Conservation (phyloP, 768 basidiomycete species). For the Udeniomyces megalosporus region DNA sequence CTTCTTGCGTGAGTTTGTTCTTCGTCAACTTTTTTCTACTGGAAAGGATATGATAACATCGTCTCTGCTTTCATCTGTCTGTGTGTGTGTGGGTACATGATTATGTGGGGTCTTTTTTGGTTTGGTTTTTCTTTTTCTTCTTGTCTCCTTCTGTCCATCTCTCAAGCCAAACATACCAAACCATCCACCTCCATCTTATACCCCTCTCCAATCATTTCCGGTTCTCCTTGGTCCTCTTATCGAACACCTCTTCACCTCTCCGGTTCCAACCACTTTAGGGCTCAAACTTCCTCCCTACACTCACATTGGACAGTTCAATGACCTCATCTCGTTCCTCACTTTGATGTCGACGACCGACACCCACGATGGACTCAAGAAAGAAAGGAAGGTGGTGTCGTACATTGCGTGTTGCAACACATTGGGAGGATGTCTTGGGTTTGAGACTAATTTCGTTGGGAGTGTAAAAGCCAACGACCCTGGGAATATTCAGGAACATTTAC, state of each 20-base stretch:
- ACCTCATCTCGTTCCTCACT: slow-evolving; percentile 33
- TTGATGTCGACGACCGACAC: neutral
- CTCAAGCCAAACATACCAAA: slow-evolving; percentile 48
- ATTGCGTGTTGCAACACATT: slow-evolving; percentile 14
- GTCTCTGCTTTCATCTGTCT: too few relatives aligned
- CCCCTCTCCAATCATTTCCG: slow-evolving; percentile 34
- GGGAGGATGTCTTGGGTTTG: slow-evolving; percentile 7
- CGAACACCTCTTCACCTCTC: slow-evolving; percentile 34
- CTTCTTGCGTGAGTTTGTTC: slow-evolving; percentile 39
- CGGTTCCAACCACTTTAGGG: slow-evolving; percentile 43
- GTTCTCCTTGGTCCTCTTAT: slow-evolving; percentile 44
- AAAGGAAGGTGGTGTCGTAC: neutral
- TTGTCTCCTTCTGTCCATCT: neutral
- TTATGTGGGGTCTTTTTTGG: too few relatives aligned
- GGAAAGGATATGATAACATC: too few relatives aligned
- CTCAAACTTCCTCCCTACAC: slow-evolving; percentile 67
- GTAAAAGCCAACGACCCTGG: neutral
- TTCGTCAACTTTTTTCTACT: neutral
- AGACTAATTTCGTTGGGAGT: neutral
- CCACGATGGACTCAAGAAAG: neutral
- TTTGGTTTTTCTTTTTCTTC: neutral
- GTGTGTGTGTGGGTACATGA: too few relatives aligned
- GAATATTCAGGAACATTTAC: too few relatives aligned
- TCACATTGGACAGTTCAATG: slow-evolving; percentile 43
- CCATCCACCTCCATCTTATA: slow-evolving; percentile 46